Evolutionary conservation across 2,329 filamentous ascomycete species (phyloP).

Genomic region (Hypoxylon sp.): DNA sequence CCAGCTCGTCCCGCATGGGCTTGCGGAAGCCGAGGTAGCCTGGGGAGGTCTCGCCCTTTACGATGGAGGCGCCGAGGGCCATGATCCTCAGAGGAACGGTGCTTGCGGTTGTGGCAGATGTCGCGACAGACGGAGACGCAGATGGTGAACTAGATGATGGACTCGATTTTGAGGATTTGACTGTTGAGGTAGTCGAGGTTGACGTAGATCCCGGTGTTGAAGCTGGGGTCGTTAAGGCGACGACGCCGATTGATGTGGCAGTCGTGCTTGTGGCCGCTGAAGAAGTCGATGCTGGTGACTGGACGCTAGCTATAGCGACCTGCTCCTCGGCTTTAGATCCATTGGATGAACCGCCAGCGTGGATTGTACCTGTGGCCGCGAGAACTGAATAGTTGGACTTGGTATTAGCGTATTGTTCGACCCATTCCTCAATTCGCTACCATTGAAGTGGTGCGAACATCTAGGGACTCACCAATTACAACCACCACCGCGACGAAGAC

Average conservation of each 20-base stretch:
- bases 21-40: slow-evolving; percentile 46
- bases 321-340: slow-evolving; percentile 17
- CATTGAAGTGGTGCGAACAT: not conserved
- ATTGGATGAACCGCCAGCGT: slow-evolving; percentile 17
- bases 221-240: not conserved
- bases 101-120: slow-evolving; percentile 12
- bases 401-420: slow-evolving; percentile 13
- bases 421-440: not conserved
- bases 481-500: slow-evolving; percentile 24
- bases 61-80: slow-evolving; percentile 47
- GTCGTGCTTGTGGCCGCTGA: slow-evolving; percentile 7
- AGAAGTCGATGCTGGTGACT: slow-evolving; percentile 10
- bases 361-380: slow-evolving; percentile 27
- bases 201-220: slow-evolving; percentile 14
- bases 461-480: slow-evolving; percentile 33
- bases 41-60: slow-evolving; percentile 45
- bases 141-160: slow-evolving; percentile 13
- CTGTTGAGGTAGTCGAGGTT: slow-evolving; percentile 5
- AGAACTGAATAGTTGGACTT: slow-evolving; percentile 22
- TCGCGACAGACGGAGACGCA: slow-evolving; percentile 6
- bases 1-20: slow-evolving; percentile 44
- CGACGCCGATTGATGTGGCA: slow-evolving; percentile 6
- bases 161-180: slow-evolving; percentile 5
- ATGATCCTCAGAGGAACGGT: slow-evolving; percentile 54
- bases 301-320: not conserved